Percentiles rank a stretch among this genome's conserved stretches.
Conservation (phyloP, 495 filamentous ascomycete genomes). For the Penicillium cosmopolitanum region DNA sequence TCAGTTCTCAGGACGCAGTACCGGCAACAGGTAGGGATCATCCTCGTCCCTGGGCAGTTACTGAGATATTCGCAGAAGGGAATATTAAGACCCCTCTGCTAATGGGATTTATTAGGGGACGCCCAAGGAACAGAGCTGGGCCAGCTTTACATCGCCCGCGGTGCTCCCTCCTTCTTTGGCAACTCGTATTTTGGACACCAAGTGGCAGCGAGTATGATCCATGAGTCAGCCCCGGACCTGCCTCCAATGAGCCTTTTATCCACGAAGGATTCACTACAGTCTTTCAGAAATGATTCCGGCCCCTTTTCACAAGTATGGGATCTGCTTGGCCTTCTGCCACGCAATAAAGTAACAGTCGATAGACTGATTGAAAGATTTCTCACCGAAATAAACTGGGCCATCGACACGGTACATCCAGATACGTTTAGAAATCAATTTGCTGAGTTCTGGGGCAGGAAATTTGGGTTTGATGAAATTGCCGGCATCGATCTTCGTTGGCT, state of each 20-base stretch:
- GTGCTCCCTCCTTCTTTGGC: conserved; percentile 21
- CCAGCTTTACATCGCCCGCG: conserved; percentile 20
- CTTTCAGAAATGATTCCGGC: conserved; percentile 20
- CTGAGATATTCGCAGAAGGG: neutral
- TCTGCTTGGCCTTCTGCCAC: conserved; percentile 18
- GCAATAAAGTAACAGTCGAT: conserved; percentile 24
- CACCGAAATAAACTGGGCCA: conserved; percentile 21
- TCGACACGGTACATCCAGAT: conserved; percentile 20
- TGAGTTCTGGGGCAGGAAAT: conserved; percentile 23
- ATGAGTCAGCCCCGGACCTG: conserved; percentile 22
- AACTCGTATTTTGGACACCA: conserved; percentile 26
- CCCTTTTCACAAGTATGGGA: conserved; percentile 25
- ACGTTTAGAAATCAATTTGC: conserved; percentile 20
- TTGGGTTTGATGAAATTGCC: conserved; percentile 24
- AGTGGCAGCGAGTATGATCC: conserved; percentile 22
- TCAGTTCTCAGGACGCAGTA: conserved; percentile 1
- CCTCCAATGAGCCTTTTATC: conserved; percentile 23
- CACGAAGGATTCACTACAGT: conserved; percentile 21
- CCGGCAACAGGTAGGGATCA: conserved; percentile 11
- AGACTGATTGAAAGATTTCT: conserved; percentile 21
- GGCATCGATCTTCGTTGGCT: conserved; percentile 22
- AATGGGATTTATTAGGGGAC: conserved; percentile 2
- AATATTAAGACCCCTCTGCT: neutral
- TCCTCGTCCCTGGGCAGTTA: neutral
- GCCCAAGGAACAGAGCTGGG: conserved; percentile 17